These are phyloP conservation scores for Saturnispora sanitii DNA, from an alignment of 805 yeast genomes.

Conservation along the genomic window DNA sequence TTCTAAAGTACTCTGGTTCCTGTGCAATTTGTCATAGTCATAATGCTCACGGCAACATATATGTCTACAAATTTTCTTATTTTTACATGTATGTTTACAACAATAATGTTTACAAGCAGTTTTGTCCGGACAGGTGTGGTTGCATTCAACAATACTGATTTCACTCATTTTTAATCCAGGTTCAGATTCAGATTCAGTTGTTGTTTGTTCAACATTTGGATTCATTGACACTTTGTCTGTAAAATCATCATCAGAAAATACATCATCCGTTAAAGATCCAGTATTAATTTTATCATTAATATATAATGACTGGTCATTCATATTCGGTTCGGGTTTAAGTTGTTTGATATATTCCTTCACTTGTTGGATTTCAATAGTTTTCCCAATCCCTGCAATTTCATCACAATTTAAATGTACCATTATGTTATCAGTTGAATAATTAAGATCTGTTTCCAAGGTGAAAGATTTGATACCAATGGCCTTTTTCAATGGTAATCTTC, in stretches of 20 bases:
- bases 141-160: slow-evolving; percentile 23
- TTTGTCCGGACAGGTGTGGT: slow-evolving; percentile 34
- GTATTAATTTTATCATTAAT: no score
- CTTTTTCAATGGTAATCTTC: slow-evolving; percentile 29
- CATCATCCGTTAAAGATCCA: slow-evolving; percentile 14
- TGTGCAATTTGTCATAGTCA: slow-evolving; percentile 1
- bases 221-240: slow-evolving; percentile 10
- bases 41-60: slow-evolving; percentile 17
- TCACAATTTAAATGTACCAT: slow-evolving; percentile 29
- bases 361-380: background rate
- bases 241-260: slow-evolving; percentile 21
- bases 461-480: slow-evolving; percentile 21
- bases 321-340: background rate
- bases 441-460: slow-evolving; percentile 19
- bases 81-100: slow-evolving; percentile 41
- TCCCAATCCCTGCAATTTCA: slow-evolving; percentile 28
- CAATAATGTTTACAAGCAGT: slow-evolving; percentile 37
- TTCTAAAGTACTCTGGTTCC: background rate
- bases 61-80: slow-evolving; percentile 32
- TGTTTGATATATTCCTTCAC: background rate
- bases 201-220: background rate
- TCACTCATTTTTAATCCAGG: background rate
- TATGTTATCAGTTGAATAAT: slow-evolving; percentile 17
- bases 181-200: background rate
- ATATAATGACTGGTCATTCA: background rate